phyloP scores from a whole-genome alignment of 2,329 filamentous ascomycete species.

The Fusarium mangiferae region DNA sequence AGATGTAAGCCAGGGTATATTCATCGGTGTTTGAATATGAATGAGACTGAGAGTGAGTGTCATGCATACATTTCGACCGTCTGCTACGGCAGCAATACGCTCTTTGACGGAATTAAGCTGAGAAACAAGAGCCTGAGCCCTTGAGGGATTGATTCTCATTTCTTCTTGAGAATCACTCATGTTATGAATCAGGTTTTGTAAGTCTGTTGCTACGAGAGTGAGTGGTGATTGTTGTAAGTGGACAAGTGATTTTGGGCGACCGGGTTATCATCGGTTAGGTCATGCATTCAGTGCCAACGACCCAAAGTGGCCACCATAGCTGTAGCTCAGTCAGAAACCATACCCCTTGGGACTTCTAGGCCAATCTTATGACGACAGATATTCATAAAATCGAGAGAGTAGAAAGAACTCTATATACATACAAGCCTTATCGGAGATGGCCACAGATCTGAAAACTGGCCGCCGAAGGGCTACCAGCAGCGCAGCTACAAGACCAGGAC shows the following conservation, averaged over 20 bases:
- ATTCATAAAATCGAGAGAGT: background rate
- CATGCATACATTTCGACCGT: conserved; percentile 63
- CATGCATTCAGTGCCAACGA: background rate
- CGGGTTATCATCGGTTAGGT: conserved; percentile 51
- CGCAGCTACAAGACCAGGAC: conserved; percentile 54
- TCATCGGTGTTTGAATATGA: background rate
- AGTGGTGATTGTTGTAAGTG: conserved; percentile 41
- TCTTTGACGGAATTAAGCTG: conserved; percentile 70
- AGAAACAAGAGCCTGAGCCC: conserved; percentile 70
- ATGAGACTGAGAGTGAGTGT: background rate
- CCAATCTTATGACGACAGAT: background rate
- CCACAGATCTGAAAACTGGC: conserved; percentile 45
- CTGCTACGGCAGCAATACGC: conserved; percentile 64
- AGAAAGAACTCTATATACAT: background rate
- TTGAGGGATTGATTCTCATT: conserved; percentile 71
- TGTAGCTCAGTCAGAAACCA: conserved; percentile 4
- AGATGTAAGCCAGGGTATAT: conserved; percentile 35
- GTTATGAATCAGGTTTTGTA: conserved; percentile 1
- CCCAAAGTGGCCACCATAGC: conserved; percentile 26
- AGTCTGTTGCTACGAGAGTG: background rate
- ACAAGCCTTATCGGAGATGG: conserved; percentile 32
- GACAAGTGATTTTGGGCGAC: conserved; percentile 23
- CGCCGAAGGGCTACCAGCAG: conserved; percentile 62
- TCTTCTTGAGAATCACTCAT: conserved; percentile 58
- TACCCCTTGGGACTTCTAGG: conserved; percentile 13